Evolutionary conservation across 495 filamentous ascomycete genomes (phyloP), one percentile per base, ranked within the genome.

Genomic region (Podospora pseudoanserina): DNA sequence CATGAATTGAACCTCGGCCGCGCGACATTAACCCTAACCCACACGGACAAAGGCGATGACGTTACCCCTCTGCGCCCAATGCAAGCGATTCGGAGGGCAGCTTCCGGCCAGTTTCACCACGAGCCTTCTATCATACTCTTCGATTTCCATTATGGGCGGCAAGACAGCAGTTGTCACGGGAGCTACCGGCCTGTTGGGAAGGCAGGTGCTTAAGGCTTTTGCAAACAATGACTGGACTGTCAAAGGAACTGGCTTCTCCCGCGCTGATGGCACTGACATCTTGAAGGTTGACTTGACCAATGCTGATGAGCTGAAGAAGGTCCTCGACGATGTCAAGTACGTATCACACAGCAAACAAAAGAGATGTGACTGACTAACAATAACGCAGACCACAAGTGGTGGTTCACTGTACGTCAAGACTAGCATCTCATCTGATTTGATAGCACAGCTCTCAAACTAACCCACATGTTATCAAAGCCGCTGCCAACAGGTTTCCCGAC

Each of bases 401-500:
- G 58, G 84, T 97, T 27, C 93, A 97, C 77, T 96, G 92, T 93
- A 76, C 76, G 88, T 69, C 11, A 11, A 49, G 20, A 54, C 54
- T 20, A 23, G 34, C 5, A 18, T 9, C 39, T 49, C 15, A 49
- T 13, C 7, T 11, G 9, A 18, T 49, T 16, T 49, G 9, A 13
- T 16, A 49, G 13, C 9, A 13, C 39, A 13, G 23, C 23, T 23
- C 23, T 49, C 39, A 13, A 49, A 49, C 39, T 49, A 49, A 49
- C 39, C 15, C 39, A 13, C 13, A 18, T 49, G 39, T 16, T 44
- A 28, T 34, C 23, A 60, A 49, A 27, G 71, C 92, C 78, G 94
- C 94, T 34, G 94, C 94, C n/a, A 93, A 97, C 70, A 89, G 92
- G 69, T 95, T 88, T 71, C 94, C 94, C 2, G 93, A 97, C 71